Conservation (phyloP, 2,329 filamentous ascomycete genomes). For the Xylaria sp. region DNA sequence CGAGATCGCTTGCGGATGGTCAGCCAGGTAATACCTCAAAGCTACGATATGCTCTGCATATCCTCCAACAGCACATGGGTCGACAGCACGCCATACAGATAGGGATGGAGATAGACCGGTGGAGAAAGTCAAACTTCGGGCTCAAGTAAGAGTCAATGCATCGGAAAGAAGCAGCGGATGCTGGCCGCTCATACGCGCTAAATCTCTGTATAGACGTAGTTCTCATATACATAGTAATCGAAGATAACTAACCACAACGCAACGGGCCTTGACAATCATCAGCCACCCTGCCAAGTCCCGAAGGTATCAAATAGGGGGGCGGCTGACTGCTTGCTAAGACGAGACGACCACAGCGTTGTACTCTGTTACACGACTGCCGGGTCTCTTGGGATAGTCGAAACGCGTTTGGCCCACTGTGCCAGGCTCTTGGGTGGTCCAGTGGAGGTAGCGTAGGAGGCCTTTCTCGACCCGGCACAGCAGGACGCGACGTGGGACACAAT, state of each 20-base stretch:
- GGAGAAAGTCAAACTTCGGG: constrained; percentile 38
- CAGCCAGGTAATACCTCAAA: constrained; percentile 50
- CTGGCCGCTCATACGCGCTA: not conserved
- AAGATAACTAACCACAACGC: constrained; percentile 10
- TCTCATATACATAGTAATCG: constrained; percentile 38
- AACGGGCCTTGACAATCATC: not conserved
- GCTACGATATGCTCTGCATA: constrained; percentile 51
- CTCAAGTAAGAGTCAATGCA: constrained; percentile 1
- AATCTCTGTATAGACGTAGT: constrained; percentile 10
- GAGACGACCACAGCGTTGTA: constrained; percentile 42
- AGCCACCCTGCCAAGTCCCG: constrained; percentile 1
- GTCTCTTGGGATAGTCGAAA: constrained; percentile 43
- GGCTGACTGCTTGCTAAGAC: constrained; percentile 42
- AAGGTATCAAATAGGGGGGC: constrained; percentile 9
- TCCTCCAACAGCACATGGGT: constrained; percentile 47
- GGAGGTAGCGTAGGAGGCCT: constrained; percentile 2
- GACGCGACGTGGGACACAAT: constrained; percentile 31
- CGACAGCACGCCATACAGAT: constrained; percentile 43
- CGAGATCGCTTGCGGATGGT: constrained; percentile 51
- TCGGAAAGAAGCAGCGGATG: not conserved
- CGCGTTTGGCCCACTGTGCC: constrained; percentile 25
- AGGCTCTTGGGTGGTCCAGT: constrained; percentile 22
- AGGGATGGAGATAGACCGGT: constrained; percentile 35
- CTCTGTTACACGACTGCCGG: constrained; percentile 46
- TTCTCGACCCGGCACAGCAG: constrained; percentile 44